Percentiles rank a stretch among this genome's conserved stretches.
phyloP scores from a whole-genome alignment of 768 basidiomycete genomes.

The Lactifluus echinatus region DNA sequence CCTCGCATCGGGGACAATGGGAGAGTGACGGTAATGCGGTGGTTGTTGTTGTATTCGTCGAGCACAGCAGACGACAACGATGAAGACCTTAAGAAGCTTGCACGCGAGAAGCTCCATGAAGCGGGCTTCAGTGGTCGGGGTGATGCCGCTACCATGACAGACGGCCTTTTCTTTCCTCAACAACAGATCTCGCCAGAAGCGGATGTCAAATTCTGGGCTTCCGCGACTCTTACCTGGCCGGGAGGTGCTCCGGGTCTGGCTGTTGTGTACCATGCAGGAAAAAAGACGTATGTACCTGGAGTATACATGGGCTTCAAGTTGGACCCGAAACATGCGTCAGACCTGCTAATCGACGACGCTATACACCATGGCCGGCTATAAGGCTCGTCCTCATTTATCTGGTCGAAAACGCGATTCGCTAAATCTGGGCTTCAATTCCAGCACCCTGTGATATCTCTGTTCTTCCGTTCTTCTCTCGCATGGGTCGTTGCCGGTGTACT shows the following conservation, averaged over 20 bases:
- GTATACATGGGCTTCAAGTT: background rate
- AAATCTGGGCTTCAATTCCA: background rate
- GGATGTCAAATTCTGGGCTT: background rate
- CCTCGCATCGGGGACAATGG: background rate
- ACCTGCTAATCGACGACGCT: background rate
- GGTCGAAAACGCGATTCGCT: background rate
- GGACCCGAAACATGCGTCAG: background rate
- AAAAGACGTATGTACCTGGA: background rate
- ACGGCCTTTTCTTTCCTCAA: constrained; percentile 3
- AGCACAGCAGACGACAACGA: background rate
- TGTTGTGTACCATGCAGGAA: background rate
- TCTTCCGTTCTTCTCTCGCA: background rate
- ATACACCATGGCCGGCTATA: background rate
- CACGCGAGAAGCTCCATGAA: background rate
- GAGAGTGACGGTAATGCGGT: background rate
- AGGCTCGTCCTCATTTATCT: background rate
- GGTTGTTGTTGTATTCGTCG: background rate
- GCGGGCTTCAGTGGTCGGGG: background rate
- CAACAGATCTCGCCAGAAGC: background rate
- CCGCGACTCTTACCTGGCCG: background rate
- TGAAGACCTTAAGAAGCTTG: background rate
- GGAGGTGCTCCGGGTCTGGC: background rate
- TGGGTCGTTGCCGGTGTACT: background rate
- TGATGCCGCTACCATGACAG: background rate
- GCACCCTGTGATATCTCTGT: background rate